Evolutionary conservation across 1,284 basidiomycete species (phyloP).

Genomic region (Meira miltonrushii): DNA sequence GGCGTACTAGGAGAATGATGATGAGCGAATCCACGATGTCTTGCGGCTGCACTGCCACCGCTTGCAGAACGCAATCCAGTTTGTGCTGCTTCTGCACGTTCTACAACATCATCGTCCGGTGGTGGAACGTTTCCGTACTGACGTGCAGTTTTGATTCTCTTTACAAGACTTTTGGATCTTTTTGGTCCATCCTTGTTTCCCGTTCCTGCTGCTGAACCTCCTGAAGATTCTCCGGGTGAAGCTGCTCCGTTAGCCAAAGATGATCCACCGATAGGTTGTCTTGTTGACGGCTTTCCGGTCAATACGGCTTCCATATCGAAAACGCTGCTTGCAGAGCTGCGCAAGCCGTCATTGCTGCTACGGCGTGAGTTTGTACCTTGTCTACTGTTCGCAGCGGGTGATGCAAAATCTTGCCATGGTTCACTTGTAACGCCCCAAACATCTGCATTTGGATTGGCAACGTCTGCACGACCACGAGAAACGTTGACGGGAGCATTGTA

Average conservation of each 20-base stretch:
- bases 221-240: background rate
- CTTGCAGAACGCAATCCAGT: slow-evolving; percentile 4
- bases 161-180: slow-evolving; percentile 41
- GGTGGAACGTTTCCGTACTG: slow-evolving; percentile 41
- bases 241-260: too few species aligned
- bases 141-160: slow-evolving; percentile 34
- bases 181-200: slow-evolving; percentile 20
- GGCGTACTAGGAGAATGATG: slow-evolving; percentile 36
- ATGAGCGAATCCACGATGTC: slow-evolving; percentile 17
- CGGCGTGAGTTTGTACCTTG: background rate
- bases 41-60: slow-evolving; percentile 13
- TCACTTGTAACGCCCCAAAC: slow-evolving; percentile 45
- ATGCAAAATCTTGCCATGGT: slow-evolving; percentile 51
- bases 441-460: slow-evolving; percentile 43
- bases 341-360: slow-evolving; percentile 15
- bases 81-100: slow-evolving; percentile 12
- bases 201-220: background rate
- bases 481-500: slow-evolving; percentile 27
- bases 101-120: slow-evolving; percentile 26
- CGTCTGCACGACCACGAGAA: slow-evolving; percentile 27
- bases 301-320: slow-evolving; percentile 48
- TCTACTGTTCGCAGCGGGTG: slow-evolving; percentile 22
- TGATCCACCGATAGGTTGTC: background rate
- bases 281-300: slow-evolving; percentile 27
- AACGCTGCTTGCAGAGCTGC: slow-evolving; percentile 35